phyloP scores from a whole-genome alignment of 2,329 filamentous ascomycete species.

The Calonectria pseudoturangicola region DNA sequence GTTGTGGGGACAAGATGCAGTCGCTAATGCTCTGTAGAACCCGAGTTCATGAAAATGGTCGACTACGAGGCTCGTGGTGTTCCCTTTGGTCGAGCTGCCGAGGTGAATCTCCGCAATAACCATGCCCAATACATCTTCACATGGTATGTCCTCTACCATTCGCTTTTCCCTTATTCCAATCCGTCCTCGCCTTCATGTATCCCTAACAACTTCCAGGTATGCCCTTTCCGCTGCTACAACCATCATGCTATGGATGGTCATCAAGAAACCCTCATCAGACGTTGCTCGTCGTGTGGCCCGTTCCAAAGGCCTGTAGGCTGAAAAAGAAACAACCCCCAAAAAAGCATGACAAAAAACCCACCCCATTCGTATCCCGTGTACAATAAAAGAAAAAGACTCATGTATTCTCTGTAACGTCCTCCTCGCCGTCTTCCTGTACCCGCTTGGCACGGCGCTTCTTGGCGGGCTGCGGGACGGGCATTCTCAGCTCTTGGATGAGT shows the following conservation, averaged over 20 bases:
- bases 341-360: slow-evolving; percentile 19
- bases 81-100: slow-evolving; percentile 89
- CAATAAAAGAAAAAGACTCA: slow-evolving; percentile 47
- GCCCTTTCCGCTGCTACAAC: slow-evolving; percentile 88
- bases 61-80: slow-evolving; percentile 87
- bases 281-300: slow-evolving; percentile 78
- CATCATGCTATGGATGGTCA: slow-evolving; percentile 97
- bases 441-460: slow-evolving; percentile 66
- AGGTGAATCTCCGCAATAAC: slow-evolving; percentile 96
- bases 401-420: slow-evolving; percentile 60
- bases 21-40: slow-evolving; percentile 70
- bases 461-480: slow-evolving; percentile 74
- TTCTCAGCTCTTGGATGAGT: slow-evolving; percentile 86
- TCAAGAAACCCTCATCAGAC: slow-evolving; percentile 88
- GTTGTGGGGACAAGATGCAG: slow-evolving; percentile 22
- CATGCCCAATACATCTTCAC: slow-evolving; percentile 99
- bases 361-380: slow-evolving; percentile 40
- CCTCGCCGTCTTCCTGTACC: slow-evolving; percentile 58
- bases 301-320: slow-evolving; percentile 54
- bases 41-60: slow-evolving; percentile 85
- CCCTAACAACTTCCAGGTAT: slow-evolving; percentile 77
- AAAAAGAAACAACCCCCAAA: slow-evolving; percentile 27
- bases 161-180: slow-evolving; percentile 10
- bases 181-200: slow-evolving; percentile 12
- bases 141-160: slow-evolving; percentile 78